Evolutionary conservation across 1,284 basidiomycete genomes (phyloP), one percentile per base, ranked within the genome.

Genomic region (Ustilago tritici): DNA sequence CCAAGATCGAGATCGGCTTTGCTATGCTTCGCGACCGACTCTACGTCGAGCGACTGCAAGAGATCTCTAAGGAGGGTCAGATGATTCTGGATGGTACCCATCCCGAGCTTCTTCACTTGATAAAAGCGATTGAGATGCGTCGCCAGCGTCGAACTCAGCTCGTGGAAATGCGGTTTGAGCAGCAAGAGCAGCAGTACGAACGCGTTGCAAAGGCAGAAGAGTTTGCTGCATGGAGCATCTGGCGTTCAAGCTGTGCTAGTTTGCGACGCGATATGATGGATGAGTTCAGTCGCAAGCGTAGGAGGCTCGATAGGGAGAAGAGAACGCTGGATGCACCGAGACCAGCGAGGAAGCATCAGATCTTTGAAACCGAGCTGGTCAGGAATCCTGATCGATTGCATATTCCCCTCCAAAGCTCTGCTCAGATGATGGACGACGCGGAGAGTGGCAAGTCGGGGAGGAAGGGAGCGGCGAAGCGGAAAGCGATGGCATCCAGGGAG

Each of bases 211-310:
- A 92, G 64, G 76, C 81, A 0, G 84, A 86, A 43, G 84, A 87
- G 55, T 88, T 94, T 6, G 92, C 93, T 0, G 89, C 90, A 17
- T 90, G 90, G 73, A 91, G 92, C 79, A 90, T 91, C 52, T 88
- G 90, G 57, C 91, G 90, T 4, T 77, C 76, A 3, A 73, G 67
- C 58, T 79, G 69, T 32, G 70, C 73, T 4, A 54, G 56, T 54
- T 87, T 95, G n/a, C 92, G 94, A 76, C 91, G 90, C 0, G 90
- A 91, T 17, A 92, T 94, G 91, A 91, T 94, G 60, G 90, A 93
- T 0, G 93, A 95, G 76, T 90, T 91, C 15, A 93, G 92, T 78
- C 88, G 93, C 69, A 94, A 95, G 85, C 89, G 92, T 58, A 88
- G 94, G 46, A 89, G 90, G 60, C 86, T 95, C 34, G 94, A 95